Percentiles rank a stretch among this genome's conserved stretches.
phyloP scores from a whole-genome alignment of 306 rosid genomes.

The Prunus armeniaca region DNA sequence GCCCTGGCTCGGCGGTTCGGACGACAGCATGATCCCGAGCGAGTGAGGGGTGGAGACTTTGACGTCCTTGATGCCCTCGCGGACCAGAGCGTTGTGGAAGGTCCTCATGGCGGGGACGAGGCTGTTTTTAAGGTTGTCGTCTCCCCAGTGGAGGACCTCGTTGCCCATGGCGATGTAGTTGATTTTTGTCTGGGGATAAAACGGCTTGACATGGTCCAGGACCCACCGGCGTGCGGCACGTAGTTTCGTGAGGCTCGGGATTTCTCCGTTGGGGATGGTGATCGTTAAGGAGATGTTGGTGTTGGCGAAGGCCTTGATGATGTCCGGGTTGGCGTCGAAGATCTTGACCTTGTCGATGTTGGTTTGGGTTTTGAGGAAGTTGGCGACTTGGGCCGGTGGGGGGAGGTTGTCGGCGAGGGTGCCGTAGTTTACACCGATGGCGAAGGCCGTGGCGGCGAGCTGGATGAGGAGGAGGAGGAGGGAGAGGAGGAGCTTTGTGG shows the following conservation, averaged over 20 bases:
- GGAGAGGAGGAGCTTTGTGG: conserved; percentile 12
- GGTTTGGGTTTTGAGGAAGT: conserved; percentile 60
- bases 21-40: conserved; percentile 49
- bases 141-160: conserved; percentile 72
- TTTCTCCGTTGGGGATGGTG: conserved; percentile 75
- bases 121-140: conserved; percentile 25
- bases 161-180: conserved; percentile 70
- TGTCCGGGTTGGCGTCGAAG: conserved; percentile 71
- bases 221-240: conserved; percentile 61
- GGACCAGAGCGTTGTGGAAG: conserved; percentile 56
- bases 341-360: conserved; percentile 66
- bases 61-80: conserved; percentile 56
- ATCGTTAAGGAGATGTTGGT: conserved; percentile 66
- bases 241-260: conserved; percentile 22
- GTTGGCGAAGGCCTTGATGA: conserved; percentile 73
- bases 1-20: conserved; percentile 69
- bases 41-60: conserved; percentile 85
- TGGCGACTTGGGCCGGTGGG: conserved; percentile 51
- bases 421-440: conserved; percentile 90
- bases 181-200: conserved; percentile 56
- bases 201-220: conserved; percentile 42
- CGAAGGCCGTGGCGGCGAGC: conserved; percentile 30
- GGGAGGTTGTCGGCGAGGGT: conserved; percentile 79
- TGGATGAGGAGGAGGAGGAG: conserved; percentile 42
- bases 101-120: conserved; percentile 80